Conservation (phyloP, 2,329 filamentous ascomycete species). For the Aaosphaeria arxii region DNA sequence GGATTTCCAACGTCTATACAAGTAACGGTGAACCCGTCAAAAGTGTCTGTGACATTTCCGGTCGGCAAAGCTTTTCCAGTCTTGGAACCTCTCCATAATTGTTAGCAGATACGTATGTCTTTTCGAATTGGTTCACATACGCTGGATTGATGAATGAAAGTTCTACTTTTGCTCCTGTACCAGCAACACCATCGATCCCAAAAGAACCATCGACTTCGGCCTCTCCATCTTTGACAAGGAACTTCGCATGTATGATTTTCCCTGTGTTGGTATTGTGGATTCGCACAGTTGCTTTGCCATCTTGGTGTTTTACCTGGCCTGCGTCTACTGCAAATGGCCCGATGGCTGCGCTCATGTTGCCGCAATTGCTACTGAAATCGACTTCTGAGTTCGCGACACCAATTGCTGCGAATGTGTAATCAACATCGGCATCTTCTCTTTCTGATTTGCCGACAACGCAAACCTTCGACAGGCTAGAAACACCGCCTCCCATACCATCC, state of each 20-base stretch:
- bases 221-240: slow-evolving; percentile 44
- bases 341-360: slow-evolving; percentile 63
- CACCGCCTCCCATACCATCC: slow-evolving; percentile 64
- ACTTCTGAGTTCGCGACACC: slow-evolving; percentile 59
- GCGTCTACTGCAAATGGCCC: slow-evolving; percentile 60
- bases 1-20: slow-evolving; percentile 62
- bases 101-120: background rate
- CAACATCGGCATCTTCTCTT: slow-evolving; percentile 50
- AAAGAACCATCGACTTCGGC: slow-evolving; percentile 35
- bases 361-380: slow-evolving; percentile 67
- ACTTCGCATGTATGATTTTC: slow-evolving; percentile 57
- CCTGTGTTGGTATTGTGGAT: slow-evolving; percentile 67
- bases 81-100: slow-evolving; percentile 47
- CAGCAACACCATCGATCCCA: slow-evolving; percentile 59
- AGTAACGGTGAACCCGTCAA: slow-evolving; percentile 42
- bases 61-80: slow-evolving; percentile 45
- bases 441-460: slow-evolving; percentile 57
- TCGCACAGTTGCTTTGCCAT: slow-evolving; percentile 38
- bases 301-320: slow-evolving; percentile 40
- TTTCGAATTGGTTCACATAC: background rate
- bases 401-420: slow-evolving; percentile 67
- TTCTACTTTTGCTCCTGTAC: slow-evolving; percentile 52
- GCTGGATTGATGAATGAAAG: slow-evolving; percentile 58
- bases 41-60: slow-evolving; percentile 1
- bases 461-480: slow-evolving; percentile 66